A percentile compares a stretch with the other conserved stretches of the same genome.
phyloP scores from a whole-genome alignment of 208 protist species.

The Crithidia sp. region DNA sequence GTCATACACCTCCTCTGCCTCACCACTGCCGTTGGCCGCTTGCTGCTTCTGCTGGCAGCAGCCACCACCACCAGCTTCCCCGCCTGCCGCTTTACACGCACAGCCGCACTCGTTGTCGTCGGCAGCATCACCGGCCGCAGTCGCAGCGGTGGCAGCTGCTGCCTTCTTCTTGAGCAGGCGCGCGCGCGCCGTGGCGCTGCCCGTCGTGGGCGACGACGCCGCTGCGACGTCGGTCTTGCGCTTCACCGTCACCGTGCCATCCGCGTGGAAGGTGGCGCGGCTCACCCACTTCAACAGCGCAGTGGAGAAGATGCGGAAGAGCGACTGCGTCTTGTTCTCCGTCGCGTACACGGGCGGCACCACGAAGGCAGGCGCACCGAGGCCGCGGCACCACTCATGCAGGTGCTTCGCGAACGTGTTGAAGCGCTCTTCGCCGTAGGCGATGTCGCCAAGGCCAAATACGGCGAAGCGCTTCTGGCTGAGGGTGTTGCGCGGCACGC shows the following conservation, averaged over 20 bases:
- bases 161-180: background rate
- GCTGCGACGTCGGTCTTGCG: constrained; percentile 13
- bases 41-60: constrained; percentile 3
- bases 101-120: background rate
- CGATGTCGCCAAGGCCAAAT: constrained; percentile 89
- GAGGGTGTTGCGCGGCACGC: constrained; percentile 71
- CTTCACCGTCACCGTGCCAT: constrained; percentile 47
- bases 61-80: background rate
- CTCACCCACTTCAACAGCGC: constrained; percentile 71
- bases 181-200: constrained; percentile 1
- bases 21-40: background rate
- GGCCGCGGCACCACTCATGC: constrained; percentile 66
- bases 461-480: constrained; percentile 70
- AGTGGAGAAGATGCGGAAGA: constrained; percentile 69
- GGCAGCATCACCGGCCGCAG: background rate
- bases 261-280: constrained; percentile 47
- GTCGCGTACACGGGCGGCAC: constrained; percentile 84
- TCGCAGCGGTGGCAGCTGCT: background rate
- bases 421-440: constrained; percentile 79
- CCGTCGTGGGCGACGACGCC: background rate
- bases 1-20: constrained; percentile 33
- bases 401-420: constrained; percentile 84
- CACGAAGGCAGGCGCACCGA: constrained; percentile 74
- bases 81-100: background rate
- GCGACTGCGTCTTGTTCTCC: constrained; percentile 46